Base-by-base conservation (phyloP, 805 yeast genomes). In the Cyberlindnera samutprakarnensis region DNA sequence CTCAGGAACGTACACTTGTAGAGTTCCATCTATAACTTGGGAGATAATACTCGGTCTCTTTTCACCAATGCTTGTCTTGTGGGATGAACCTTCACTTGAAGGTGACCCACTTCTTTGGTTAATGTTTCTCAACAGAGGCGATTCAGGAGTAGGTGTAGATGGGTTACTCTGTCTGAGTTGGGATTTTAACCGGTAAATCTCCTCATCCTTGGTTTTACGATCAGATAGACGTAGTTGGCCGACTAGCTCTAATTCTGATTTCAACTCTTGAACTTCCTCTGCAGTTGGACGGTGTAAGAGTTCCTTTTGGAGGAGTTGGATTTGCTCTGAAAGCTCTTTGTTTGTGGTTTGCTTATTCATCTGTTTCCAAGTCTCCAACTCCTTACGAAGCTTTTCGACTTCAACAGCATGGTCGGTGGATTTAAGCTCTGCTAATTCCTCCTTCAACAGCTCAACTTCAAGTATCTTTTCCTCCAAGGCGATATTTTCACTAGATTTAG, bases 1-100 rank as follows among this genome's bases (percentile, higher is more conserved):
- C 4, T 61, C 59, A 0, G 85, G 81, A 24, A 58, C 53, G 36
- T 70, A 74, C 1, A 76, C 62, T 19, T 71, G 73, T 18, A 71
- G 53, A 2, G 51, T 54, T 2, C 60, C 61, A 38, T 51, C 57
- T 23, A 56, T 42, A 18, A 53, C 43, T 25, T 54, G 56, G 1
- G 56, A 43, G 3, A 48, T 39, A 8, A 47, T 46, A 13, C 44
- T 36, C 12, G 52, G 54, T 32, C 54, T 38, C 31, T 44, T 39
- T 7, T 25, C 28, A 7, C 18, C 17, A 7, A 14, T 4, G 7
- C 13, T 14, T 7, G 14, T n/a, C n/a, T n/a, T n/a, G n/a, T n/a
- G n/a, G n/a, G n/a, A n/a, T n/a, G n/a, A n/a, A n/a, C n/a, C n/a
- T n/a, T n/a, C n/a, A n/a, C n/a, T n/a, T n/a, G n/a, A n/a, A n/a